A percentile compares a stretch with the other conserved stretches of the same genome.
Conservation (phyloP, 352 stramenopile species). For the Phytophthora ohioensis region DNA sequence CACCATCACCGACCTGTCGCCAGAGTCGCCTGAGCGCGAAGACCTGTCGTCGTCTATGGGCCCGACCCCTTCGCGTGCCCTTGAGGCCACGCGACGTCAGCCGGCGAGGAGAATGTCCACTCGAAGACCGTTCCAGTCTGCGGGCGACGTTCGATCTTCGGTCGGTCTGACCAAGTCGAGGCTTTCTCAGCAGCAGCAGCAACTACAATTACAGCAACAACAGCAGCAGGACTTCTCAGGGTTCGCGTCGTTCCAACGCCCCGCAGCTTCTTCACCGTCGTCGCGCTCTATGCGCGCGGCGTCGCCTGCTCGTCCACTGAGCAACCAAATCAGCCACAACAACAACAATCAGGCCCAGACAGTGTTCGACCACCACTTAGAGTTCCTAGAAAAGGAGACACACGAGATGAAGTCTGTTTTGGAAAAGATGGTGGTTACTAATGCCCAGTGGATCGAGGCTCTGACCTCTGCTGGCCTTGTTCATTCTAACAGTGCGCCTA, state of each 20-base stretch:
- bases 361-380: conserved; percentile 71
- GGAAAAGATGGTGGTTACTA: conserved; percentile 77
- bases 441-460: conserved; percentile 76
- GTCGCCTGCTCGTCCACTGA: conserved; percentile 41
- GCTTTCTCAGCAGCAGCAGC: conserved; percentile 25
- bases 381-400: conserved; percentile 76
- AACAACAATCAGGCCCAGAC: conserved; percentile 47
- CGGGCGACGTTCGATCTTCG: conserved; percentile 33
- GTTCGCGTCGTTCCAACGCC: conserved; percentile 37
- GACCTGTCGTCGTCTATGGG: conserved; percentile 41
- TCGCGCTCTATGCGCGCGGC: conserved; percentile 25
- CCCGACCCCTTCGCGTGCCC: conserved; percentile 19
- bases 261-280: conserved; percentile 24
- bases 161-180: conserved; percentile 27
- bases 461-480: conserved; percentile 44
- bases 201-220: conserved; percentile 5
- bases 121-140: conserved; percentile 41
- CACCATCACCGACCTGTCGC: conserved; percentile 84
- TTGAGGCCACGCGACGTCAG: conserved; percentile 27
- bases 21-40: conserved; percentile 54
- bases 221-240: conserved; percentile 18
- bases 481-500: conserved; percentile 12
- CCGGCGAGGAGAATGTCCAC: conserved; percentile 25
- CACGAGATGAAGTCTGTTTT: conserved; percentile 71
- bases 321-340: conserved; percentile 43